Evolutionary conservation across 495 filamentous ascomycete species (phyloP), one percentile per base, ranked within the genome.

Genomic region (Saxispiralis lemnorum): DNA sequence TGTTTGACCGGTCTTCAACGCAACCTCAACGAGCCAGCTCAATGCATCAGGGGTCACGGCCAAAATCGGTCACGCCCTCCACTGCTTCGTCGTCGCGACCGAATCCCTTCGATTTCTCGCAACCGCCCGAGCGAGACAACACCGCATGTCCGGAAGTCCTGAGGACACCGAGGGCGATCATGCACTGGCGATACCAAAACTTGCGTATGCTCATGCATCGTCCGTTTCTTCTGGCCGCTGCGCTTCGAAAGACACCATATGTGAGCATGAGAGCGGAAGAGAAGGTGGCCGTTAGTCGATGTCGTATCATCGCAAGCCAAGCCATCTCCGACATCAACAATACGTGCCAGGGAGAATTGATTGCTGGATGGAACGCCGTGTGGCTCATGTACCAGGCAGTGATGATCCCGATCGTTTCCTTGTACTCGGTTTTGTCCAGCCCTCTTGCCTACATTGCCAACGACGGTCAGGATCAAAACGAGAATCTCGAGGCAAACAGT

Each of bases 301-400:
- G 79, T 57, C 71, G 79, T 17, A 68, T 73, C 44, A 67, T 83
- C 10, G 80, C 81, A 2, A 74, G 73, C 37, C 64, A 72, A 47
- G 75, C 77, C 2, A 82, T 87, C 51, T 69, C 73, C 44, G 78
- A 83, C 47, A 81, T 87, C 33, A 61, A 75, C 14, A 62, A 64
- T 31, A 77, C 76, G 37, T 81, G 77, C 59, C 70, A 68, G 31
- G 70, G 72, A 20, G 82, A 83, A 59, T 76, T 83, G 56, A 78
- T 86, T 61, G 73, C 70, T 14, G 80, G 80, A 5, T 86, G 81
- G 81, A 82, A 81, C 59, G 81, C 76, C 4, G 78, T 83, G 17
- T 88, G 82, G 82, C 78, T 83, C 57, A 66, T 81, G 35, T 86
- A 82, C 65, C 82, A 88, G 58, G 78, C 80, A 0, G 71, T 72